phyloP scores from a whole-genome alignment of 2,329 filamentous ascomycete genomes.

The Cordyceps tenuipes region DNA sequence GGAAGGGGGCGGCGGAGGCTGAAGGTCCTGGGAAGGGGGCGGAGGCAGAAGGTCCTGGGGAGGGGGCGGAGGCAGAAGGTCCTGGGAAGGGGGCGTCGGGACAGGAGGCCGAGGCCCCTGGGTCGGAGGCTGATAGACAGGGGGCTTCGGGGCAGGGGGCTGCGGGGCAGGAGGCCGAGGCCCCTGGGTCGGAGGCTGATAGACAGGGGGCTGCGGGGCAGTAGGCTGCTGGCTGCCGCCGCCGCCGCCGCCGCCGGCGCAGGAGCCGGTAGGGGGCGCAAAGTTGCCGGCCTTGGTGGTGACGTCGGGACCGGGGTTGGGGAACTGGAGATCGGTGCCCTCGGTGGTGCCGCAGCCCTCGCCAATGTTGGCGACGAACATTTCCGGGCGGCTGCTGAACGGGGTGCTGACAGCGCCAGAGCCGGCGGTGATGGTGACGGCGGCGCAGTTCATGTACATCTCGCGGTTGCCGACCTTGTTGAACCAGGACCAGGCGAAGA shows the following conservation, averaged over 20 bases:
- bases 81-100: slow-evolving; percentile 12
- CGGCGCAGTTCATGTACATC: slow-evolving; percentile 77
- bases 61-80: slow-evolving; percentile 14
- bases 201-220: neutral
- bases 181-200: too few relatives aligned
- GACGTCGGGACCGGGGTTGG: slow-evolving; percentile 50
- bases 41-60: neutral
- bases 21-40: neutral
- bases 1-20: neutral
- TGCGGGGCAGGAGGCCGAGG: too few relatives aligned
- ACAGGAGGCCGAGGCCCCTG: too few relatives aligned
- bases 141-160: slow-evolving; percentile 8
- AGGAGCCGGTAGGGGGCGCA: slow-evolving; percentile 9
- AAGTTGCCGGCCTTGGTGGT: slow-evolving; percentile 27
- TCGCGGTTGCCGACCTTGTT: slow-evolving; percentile 39
- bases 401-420: slow-evolving; percentile 19
- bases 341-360: slow-evolving; percentile 37
- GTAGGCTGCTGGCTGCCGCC: slow-evolving; percentile 13
- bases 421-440: slow-evolving; percentile 49
- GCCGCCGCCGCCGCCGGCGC: too few relatives aligned
- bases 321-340: slow-evolving; percentile 53
- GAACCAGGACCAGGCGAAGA: slow-evolving; percentile 73
- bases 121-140: too few relatives aligned
- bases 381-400: slow-evolving; percentile 51
- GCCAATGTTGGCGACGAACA: slow-evolving; percentile 59